These are phyloP conservation scores for Orbilia brochopaga DNA, from an alignment of 2,329 filamentous ascomycete species.

Conservation along the genomic window DNA sequence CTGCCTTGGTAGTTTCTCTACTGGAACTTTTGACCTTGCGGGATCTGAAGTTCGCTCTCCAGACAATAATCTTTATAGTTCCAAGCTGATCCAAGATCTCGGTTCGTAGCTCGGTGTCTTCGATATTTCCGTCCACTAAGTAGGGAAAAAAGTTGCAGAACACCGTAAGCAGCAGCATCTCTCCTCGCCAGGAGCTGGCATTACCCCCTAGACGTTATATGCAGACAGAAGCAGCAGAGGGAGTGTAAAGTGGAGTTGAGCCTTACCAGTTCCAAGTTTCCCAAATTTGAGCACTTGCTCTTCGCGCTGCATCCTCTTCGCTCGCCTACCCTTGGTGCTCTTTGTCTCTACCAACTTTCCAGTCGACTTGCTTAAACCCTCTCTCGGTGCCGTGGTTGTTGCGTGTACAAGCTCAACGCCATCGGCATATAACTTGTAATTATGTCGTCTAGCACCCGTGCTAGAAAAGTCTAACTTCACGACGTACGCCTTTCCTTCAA, in stretches of 20 bases:
- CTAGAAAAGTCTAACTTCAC: slow-evolving; percentile 6
- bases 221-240: too few species aligned
- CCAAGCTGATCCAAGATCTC: slow-evolving; percentile 1
- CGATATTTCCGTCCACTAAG: slow-evolving; percentile 6
- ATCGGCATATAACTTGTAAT: neutral
- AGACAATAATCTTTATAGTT: slow-evolving; percentile 6
- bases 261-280: too few species aligned
- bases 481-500: slow-evolving; percentile 2
- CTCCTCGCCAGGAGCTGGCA: too few species aligned
- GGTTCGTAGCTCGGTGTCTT: neutral
- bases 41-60: neutral
- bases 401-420: neutral
- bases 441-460: slow-evolving; percentile 4
- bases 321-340: too few species aligned
- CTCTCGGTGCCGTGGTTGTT: neutral
- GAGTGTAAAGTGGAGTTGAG: too few species aligned
- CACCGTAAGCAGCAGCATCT: too few species aligned
- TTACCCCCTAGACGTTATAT: too few species aligned
- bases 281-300: too few species aligned
- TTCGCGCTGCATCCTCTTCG: too few species aligned
- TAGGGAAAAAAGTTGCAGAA: too few species aligned
- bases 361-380: neutral
- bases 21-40: neutral
- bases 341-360: neutral
- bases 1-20: neutral